Evolutionary conservation across 2,329 filamentous ascomycete species (phyloP).

Genomic region (Calonectria henricotiae): DNA sequence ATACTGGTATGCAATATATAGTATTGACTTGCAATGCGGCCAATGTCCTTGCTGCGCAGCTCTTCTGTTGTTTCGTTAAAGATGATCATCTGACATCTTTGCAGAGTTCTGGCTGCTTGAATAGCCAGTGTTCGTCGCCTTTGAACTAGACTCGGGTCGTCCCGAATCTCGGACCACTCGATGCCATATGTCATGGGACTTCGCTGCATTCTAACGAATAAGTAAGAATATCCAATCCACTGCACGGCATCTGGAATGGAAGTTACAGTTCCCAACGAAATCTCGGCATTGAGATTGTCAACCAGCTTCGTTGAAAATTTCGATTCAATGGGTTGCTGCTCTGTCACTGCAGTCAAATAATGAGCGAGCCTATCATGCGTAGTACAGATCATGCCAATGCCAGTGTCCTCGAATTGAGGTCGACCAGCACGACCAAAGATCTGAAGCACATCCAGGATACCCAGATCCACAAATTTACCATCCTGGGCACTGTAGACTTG

Average conservation of each 20-base stretch:
- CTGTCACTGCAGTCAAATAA: constrained; percentile 93
- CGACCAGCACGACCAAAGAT: constrained; percentile 99
- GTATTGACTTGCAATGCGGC: constrained; percentile 96
- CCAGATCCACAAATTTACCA: constrained; percentile 95
- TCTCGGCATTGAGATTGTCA: constrained; percentile 97
- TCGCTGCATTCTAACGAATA: constrained; percentile 96
- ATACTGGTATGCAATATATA: constrained; percentile 96
- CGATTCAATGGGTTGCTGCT: constrained; percentile 98
- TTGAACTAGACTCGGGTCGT: constrained; percentile 91
- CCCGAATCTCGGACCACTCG: constrained; percentile 90
- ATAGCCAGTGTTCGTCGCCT: constrained; percentile 89
- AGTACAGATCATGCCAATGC: constrained; percentile 98
- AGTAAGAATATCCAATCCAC: constrained; percentile 98
- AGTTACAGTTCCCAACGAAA: constrained; percentile 93
- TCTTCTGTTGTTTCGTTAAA: constrained; percentile 97
- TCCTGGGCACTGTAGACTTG: constrained; percentile 97
- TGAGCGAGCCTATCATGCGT: constrained; percentile 94
- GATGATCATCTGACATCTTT: constrained; percentile 98
- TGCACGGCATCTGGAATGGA: constrained; percentile 94
- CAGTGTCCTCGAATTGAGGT: constrained; percentile 96
- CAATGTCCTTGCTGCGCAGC: constrained; percentile 93
- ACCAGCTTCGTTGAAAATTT: constrained; percentile 94
- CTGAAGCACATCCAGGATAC: constrained; percentile 96
- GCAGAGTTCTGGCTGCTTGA: constrained; percentile 88
- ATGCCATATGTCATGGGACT: constrained; percentile 96